Percentiles rank a stretch among this genome's conserved stretches.
These are phyloP conservation scores for Cicer cuneatum DNA, from an alignment of 306 rosid genomes.

Conservation along the genomic window DNA sequence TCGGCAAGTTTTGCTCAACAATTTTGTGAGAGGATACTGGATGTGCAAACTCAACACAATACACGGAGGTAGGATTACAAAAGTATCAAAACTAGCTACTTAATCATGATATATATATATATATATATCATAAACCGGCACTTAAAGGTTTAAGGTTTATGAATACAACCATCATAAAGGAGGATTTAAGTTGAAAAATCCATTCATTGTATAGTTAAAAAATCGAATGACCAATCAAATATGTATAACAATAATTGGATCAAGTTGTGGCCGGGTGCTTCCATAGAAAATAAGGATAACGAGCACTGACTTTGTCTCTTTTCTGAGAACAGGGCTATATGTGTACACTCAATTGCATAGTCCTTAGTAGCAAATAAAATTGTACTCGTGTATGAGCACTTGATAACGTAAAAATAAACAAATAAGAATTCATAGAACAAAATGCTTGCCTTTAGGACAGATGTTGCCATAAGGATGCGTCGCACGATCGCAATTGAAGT, in stretches of 20 bases:
- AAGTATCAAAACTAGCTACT: too few relatives aligned
- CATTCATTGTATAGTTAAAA: not conserved
- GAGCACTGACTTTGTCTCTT: not conserved
- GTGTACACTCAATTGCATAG: not conserved
- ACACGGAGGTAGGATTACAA: too few relatives aligned
- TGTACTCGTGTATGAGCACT: not conserved
- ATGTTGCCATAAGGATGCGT: constrained; percentile 97
- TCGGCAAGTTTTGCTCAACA: not conserved
- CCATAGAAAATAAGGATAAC: not conserved
- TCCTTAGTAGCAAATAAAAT: not conserved
- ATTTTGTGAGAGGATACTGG: not conserved
- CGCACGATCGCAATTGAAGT: constrained; percentile 92
- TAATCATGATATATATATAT: not conserved
- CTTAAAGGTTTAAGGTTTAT: not conserved
- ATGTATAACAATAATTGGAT: too few relatives aligned
- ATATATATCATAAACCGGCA: not conserved
- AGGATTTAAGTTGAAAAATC: not conserved
- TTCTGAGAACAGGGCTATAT: not conserved
- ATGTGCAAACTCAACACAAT: too few relatives aligned
- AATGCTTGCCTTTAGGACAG: constrained; percentile 89
- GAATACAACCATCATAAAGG: not conserved
- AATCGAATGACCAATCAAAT: not conserved
- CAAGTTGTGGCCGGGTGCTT: too few relatives aligned
- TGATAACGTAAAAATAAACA: not conserved
- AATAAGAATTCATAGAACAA: constrained; percentile 13